Evolutionary conservation across 768 basidiomycete genomes (phyloP).

Genomic region (Suillus ampliporus): DNA sequence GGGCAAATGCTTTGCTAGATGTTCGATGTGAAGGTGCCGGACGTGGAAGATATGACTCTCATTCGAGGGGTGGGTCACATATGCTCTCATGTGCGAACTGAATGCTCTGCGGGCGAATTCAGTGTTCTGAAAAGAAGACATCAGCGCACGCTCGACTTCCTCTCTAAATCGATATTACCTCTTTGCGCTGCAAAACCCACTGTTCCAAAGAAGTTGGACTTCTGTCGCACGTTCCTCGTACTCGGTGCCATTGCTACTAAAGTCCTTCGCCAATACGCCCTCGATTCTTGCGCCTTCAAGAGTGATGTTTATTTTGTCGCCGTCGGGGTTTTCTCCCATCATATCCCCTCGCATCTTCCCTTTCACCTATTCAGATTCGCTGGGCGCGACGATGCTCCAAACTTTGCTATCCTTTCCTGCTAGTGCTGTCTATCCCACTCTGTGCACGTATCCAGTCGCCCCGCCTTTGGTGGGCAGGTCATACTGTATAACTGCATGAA

Average conservation of each 20-base stretch:
- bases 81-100: conserved; percentile 92
- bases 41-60: conserved; percentile 98
- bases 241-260: conserved; percentile 82
- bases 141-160: conserved; percentile 13
- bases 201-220: conserved; percentile 91
- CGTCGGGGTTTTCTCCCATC: conserved; percentile 22
- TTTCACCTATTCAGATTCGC: conserved; percentile 86
- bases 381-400: conserved; percentile 90
- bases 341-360: conserved; percentile 73
- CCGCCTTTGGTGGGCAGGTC: conserved; percentile 99
- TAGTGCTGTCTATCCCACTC: conserved; percentile 97
- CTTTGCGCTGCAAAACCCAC: conserved; percentile 80
- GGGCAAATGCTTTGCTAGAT: conserved; percentile 91
- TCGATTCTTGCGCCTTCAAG: conserved; percentile 71
- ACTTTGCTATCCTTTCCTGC: conserved; percentile 97
- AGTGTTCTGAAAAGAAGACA: conserved; percentile 62
- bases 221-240: conserved; percentile 89
- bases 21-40: conserved; percentile 93
- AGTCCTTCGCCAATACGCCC: conserved; percentile 75
- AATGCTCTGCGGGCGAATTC: conserved; percentile 83
- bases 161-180: conserved; percentile 49
- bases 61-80: conserved; percentile 93
- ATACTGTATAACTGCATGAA: too few relatives aligned
- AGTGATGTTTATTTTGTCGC: conserved; percentile 44
- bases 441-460: conserved; percentile 94